Conservation (phyloP, 140 eudicot species). For the Ambrosia hybrid region DNA sequence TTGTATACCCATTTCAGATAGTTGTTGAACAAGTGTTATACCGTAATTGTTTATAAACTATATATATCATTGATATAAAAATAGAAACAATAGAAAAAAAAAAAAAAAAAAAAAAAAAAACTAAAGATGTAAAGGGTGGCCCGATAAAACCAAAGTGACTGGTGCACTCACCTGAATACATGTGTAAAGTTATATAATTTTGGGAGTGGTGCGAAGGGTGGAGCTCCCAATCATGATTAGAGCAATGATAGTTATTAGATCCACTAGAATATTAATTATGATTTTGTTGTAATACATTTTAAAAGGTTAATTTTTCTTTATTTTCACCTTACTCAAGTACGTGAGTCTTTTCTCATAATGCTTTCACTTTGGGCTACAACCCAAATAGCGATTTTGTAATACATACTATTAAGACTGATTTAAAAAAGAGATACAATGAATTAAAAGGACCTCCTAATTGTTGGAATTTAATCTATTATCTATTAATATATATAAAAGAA, state of each 20-base stretch:
- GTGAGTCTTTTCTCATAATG: too few relatives aligned
- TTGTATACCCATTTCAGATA: neutral
- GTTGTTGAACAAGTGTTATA: neutral
- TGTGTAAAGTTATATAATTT: slow-evolving; percentile 4
- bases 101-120: too few relatives aligned
- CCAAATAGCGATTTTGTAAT: too few relatives aligned
- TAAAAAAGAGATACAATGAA: neutral
- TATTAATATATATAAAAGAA: too few relatives aligned
- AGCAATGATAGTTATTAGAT: neutral
- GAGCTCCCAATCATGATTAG: neutral
- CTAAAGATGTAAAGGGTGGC: slow-evolving; percentile 1
- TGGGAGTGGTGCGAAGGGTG: slow-evolving; percentile 5
- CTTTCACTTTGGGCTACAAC: too few relatives aligned
- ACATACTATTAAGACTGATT: neutral
- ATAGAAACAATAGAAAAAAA: too few relatives aligned
- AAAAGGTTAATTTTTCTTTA: too few relatives aligned
- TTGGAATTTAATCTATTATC: too few relatives aligned
- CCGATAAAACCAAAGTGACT: neutral
- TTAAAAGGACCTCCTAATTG: neutral
- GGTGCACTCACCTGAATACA: slow-evolving; percentile 13
- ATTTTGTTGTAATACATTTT: too few relatives aligned
- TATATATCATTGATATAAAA: too few relatives aligned
- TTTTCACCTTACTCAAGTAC: too few relatives aligned
- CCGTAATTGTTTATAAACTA: neutral
- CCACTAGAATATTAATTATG: too few relatives aligned